Base-by-base conservation (phyloP, 495 filamentous ascomycete genomes). In the Daldinia childiae region DNA sequence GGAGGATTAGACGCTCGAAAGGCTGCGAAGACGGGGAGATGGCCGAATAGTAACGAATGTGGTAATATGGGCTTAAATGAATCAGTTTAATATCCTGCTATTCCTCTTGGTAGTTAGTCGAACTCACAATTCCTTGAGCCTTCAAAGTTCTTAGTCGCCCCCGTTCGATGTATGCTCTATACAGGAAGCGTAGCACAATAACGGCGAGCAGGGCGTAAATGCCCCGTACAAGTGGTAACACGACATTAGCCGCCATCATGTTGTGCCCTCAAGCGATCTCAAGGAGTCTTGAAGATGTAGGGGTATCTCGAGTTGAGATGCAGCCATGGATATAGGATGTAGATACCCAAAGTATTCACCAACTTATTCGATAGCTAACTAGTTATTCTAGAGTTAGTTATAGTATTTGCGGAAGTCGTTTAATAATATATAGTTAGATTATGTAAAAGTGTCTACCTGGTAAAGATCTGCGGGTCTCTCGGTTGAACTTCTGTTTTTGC, bases 111-210 rank as follows among this genome's bases (percentile, higher is more conserved):
- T 6, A 17, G 34, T 50, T 19, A 50, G 32, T 62, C 12, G n/a
- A 32, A 73, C 75, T 76, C 54, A 77, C 75, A 12, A 77, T 73
- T 41, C 75, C 75, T 27, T 76, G 73, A 15, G 73, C 73, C 17
- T 59, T 76, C 26, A 77, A 54, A 43, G 58, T 58, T 52, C 62
- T 62, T 21, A 72, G 55, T 34, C 75, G 57, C 19, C 64, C 56
- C 29, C 75, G 67, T n/a, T 38, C 43, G 11, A 63, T 17, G 62
- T 77, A 77, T 19, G 66, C 65, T 32, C 24, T 63, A 19, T 76
- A 74, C 8, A 77, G 15, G 34, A 76, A 65, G 6, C 73, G 69
- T 19, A 66, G 21, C 6, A 74, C 6, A 3, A 67, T 27, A 5
- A 73, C n/a, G 15, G 39, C 58, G 30, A 73, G 4, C 6, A 75